Percentiles rank a stretch among this genome's conserved stretches.
Evolutionary conservation across 352 stramenopile species (phyloP).

Genomic region (Phytophthora sansomeana): DNA sequence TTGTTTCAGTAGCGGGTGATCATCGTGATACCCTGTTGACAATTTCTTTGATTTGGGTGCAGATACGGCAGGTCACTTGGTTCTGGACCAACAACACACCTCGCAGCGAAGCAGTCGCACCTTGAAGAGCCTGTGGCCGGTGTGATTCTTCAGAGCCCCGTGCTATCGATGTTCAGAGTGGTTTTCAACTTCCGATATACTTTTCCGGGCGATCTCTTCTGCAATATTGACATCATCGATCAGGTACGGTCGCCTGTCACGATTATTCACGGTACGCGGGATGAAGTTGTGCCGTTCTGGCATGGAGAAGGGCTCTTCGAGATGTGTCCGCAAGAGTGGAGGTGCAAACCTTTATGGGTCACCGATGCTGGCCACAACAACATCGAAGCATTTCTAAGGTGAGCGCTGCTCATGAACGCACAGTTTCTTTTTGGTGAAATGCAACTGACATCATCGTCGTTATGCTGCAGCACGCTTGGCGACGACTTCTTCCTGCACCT

Average conservation of each 20-base stretch:
- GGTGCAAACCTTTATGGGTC: slow-evolving; percentile 98
- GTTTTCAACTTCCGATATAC: slow-evolving; percentile 99
- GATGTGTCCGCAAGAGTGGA: slow-evolving; percentile 91
- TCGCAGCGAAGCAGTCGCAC: slow-evolving; percentile 94
- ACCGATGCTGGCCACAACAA: slow-evolving; percentile 98
- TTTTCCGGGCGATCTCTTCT: slow-evolving; percentile 97
- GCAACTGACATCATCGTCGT: slow-evolving; percentile 20
- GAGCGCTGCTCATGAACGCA: not conserved
- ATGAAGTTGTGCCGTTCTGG: slow-evolving; percentile 99
- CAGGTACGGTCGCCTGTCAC: slow-evolving; percentile 95
- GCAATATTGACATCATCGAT: slow-evolving; percentile 96
- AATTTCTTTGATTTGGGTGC: slow-evolving; percentile 1
- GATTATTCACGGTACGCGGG: slow-evolving; percentile 98
- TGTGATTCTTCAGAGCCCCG: slow-evolving; percentile 96
- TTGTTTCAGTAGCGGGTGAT: not conserved
- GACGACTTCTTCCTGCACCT: slow-evolving; percentile 87
- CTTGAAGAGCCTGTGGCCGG: slow-evolving; percentile 92
- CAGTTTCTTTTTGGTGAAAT: not conserved
- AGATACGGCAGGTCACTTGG: slow-evolving; percentile 93
- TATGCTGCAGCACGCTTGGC: slow-evolving; percentile 51
- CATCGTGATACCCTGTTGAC: not conserved
- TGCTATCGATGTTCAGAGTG: slow-evolving; percentile 97
- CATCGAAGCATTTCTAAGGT: slow-evolving; percentile 96
- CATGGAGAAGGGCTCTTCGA: slow-evolving; percentile 96
- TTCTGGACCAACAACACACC: slow-evolving; percentile 96